phyloP scores from a whole-genome alignment of 1,284 basidiomycete species.

The Vanrija pseudolonga region DNA sequence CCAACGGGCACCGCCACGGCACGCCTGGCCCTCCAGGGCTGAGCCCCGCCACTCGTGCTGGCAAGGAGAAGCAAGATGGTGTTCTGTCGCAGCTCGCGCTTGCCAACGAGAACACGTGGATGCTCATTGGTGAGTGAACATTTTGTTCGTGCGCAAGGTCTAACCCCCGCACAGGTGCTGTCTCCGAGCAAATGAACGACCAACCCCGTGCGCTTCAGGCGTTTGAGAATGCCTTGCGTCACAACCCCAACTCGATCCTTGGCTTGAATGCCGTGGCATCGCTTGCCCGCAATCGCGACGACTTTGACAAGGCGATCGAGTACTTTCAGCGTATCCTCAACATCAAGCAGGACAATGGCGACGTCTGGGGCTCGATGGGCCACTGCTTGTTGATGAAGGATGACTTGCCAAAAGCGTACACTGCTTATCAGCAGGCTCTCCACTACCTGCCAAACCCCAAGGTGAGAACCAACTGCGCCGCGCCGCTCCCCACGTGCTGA shows the following conservation, averaged over 20 bases:
- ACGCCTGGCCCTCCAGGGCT: conserved; percentile 5
- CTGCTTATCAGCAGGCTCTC: conserved; percentile 96
- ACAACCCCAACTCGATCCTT: conserved; percentile 81
- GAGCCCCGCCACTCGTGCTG: conserved; percentile 24
- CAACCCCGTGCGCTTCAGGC: conserved; percentile 81
- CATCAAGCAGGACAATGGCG: conserved; percentile 86
- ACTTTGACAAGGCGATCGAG: conserved; percentile 69
- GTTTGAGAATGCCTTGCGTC: conserved; percentile 86
- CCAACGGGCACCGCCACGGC: conserved; percentile 28
- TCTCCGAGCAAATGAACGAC: conserved; percentile 87
- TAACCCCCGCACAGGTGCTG: conserved; percentile 59
- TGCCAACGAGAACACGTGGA: conserved; percentile 89
- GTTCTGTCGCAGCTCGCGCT: conserved; percentile 55
- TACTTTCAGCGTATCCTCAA: conserved; percentile 87
- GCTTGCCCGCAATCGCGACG: conserved; percentile 56
- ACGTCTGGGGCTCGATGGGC: conserved; percentile 90
- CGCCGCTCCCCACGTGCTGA: conserved; percentile 3
- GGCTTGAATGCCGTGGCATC: conserved; percentile 82
- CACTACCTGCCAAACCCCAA: conserved; percentile 95
- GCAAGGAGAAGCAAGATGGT: conserved; percentile 37
- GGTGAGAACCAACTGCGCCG: conserved; percentile 49
- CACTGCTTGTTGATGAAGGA: conserved; percentile 99
- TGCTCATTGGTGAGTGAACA: conserved; percentile 68
- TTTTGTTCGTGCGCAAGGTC: not conserved
- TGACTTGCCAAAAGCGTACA: conserved; percentile 96